Conservation (phyloP, 2,329 filamentous ascomycete species). For the Phoma sp. region DNA sequence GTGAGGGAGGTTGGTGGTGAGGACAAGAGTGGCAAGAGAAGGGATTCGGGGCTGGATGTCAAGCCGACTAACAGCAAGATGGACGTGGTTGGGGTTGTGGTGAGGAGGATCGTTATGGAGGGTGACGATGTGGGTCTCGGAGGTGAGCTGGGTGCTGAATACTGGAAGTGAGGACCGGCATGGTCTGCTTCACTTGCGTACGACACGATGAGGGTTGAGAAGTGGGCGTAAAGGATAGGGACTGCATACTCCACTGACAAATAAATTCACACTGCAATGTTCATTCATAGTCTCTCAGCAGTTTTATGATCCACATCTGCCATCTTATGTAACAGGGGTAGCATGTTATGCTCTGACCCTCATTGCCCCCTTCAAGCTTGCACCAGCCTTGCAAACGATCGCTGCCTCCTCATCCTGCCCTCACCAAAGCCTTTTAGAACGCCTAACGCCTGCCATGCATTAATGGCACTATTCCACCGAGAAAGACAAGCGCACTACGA, state of each 20-base stretch:
- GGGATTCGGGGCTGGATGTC: slow-evolving; percentile 39
- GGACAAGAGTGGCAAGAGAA: slow-evolving; percentile 36
- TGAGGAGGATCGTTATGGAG: slow-evolving; percentile 36
- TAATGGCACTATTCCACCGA: no score
- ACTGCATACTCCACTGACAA: slow-evolving; percentile 3
- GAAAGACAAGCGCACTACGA: slow-evolving; percentile 24
- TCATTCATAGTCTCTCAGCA: no score
- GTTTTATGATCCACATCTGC: no score
- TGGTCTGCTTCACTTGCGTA: background rate
- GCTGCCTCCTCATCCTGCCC: no score
- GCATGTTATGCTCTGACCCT: no score
- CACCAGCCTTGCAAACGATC: background rate
- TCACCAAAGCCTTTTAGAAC: background rate
- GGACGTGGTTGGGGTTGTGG: slow-evolving; percentile 44
- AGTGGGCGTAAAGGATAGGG: background rate
- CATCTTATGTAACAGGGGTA: no score
- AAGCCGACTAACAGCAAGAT: slow-evolving; percentile 40
- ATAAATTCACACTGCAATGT: background rate
- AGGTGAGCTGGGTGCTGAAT: slow-evolving; percentile 39
- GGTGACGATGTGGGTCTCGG: slow-evolving; percentile 37
- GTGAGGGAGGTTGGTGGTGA: slow-evolving; percentile 39
- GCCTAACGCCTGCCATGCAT: background rate
- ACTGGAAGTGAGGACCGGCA: slow-evolving; percentile 29
- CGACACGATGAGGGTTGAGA: no score
- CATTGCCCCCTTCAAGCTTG: no score